Evolutionary conservation across 1,284 basidiomycete species (phyloP).

Genomic region (Mycosarcoma mackinlayi): DNA sequence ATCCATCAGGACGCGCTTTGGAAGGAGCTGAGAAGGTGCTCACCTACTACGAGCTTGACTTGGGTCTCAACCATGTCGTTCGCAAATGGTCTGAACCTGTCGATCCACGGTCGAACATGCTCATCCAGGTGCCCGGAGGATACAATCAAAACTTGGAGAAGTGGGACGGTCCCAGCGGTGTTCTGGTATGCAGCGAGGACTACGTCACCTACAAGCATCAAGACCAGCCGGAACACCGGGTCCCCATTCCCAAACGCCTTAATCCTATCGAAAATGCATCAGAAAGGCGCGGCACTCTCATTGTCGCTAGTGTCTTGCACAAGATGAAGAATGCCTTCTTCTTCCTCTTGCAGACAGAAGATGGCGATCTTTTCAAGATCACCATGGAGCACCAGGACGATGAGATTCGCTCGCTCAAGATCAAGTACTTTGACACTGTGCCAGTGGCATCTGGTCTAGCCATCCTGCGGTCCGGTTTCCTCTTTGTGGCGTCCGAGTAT

Average conservation of each 20-base stretch:
- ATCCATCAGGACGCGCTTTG: slow-evolving; percentile 62
- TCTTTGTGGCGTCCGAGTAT: slow-evolving; percentile 64
- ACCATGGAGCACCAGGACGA: slow-evolving; percentile 68
- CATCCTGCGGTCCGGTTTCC: slow-evolving; percentile 66
- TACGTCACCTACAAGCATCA: slow-evolving; percentile 67
- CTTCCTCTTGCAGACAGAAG: slow-evolving; percentile 65
- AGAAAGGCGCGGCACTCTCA: slow-evolving; percentile 56
- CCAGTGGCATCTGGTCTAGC: slow-evolving; percentile 60
- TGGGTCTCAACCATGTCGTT: slow-evolving; percentile 68
- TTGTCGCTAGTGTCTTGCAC: slow-evolving; percentile 66
- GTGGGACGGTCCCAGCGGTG: slow-evolving; percentile 67
- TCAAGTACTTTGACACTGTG: slow-evolving; percentile 68
- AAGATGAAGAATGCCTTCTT: slow-evolving; percentile 68
- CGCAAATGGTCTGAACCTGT: slow-evolving; percentile 66
- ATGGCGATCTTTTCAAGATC: slow-evolving; percentile 67
- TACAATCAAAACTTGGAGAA: slow-evolving; percentile 64
- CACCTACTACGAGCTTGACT: slow-evolving; percentile 68
- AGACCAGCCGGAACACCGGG: slow-evolving; percentile 61
- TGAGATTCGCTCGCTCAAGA: slow-evolving; percentile 59
- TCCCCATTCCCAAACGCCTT: slow-evolving; percentile 64
- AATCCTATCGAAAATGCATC: slow-evolving; percentile 54
- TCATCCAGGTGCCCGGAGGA: slow-evolving; percentile 66
- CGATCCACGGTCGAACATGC: slow-evolving; percentile 55
- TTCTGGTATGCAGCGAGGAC: slow-evolving; percentile 67
- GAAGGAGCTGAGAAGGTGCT: slow-evolving; percentile 58